Percentiles rank a stretch among this genome's conserved stretches.
These are phyloP conservation scores for Durio zibethinus DNA, from an alignment of 345 rosid genomes.

Conservation along the genomic window DNA sequence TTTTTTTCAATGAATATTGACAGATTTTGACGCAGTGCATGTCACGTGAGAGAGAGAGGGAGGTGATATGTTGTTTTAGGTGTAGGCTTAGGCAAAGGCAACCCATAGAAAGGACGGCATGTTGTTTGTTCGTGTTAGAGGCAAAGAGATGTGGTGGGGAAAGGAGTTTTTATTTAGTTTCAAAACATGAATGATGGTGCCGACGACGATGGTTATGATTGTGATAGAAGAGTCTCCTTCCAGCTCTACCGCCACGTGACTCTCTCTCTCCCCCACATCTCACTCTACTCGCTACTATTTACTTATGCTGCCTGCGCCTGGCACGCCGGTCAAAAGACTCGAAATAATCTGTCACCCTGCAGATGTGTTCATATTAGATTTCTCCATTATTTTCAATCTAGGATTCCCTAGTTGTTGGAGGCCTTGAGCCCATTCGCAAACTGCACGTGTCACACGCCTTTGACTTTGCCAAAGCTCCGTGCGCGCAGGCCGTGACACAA, in stretches of 20 bases:
- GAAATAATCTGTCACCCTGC: not conserved
- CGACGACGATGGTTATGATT: slow-evolving; percentile 40
- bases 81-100: not conserved
- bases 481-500: too few relatives aligned
- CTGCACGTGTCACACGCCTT: too few relatives aligned
- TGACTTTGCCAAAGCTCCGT: too few relatives aligned
- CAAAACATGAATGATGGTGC: slow-evolving; percentile 47
- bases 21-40: slow-evolving; percentile 12
- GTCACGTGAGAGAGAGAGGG: slow-evolving; percentile 23
- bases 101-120: not conserved
- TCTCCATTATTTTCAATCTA: not conserved
- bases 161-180: slow-evolving; percentile 22
- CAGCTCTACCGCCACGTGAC: slow-evolving; percentile 35
- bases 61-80: not conserved
- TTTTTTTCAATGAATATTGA: slow-evolving; percentile 12
- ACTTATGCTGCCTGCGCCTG: not conserved
- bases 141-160: slow-evolving; percentile 5
- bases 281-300: not conserved
- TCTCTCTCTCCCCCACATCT: not conserved
- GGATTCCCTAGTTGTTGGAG: not conserved
- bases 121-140: not conserved
- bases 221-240: slow-evolving; percentile 32
- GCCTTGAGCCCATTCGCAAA: not conserved
- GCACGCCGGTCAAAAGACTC: not conserved
- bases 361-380: not conserved